These are phyloP conservation scores for Botrytis cinerea DNA, from an alignment of 2,329 filamentous ascomycete species.

Conservation along the genomic window DNA sequence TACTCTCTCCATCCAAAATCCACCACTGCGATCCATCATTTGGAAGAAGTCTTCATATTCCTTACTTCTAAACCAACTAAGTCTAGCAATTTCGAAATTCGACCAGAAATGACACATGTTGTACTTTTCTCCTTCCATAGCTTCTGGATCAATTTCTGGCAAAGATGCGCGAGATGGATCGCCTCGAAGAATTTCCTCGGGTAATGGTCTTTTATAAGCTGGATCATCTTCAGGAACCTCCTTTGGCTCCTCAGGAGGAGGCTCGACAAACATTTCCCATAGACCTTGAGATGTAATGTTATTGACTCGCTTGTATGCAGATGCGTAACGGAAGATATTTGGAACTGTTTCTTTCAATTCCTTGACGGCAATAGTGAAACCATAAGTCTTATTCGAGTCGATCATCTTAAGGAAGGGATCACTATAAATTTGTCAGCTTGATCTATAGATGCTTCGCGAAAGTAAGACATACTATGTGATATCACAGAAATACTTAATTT, in stretches of 20 bases:
- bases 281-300: constrained; percentile 88
- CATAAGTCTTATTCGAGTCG: constrained; percentile 93
- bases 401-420: constrained; percentile 97
- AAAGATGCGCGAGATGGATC: constrained; percentile 70
- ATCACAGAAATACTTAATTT: constrained; percentile 99
- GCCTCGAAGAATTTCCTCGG: constrained; percentile 77
- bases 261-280: constrained; percentile 98
- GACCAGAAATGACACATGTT: constrained; percentile 99
- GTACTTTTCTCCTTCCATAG: constrained; percentile 97
- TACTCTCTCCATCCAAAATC: constrained; percentile 99
- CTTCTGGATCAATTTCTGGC: constrained; percentile 83
- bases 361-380: constrained; percentile 98
- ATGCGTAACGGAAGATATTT: constrained; percentile 98
- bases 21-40: constrained; percentile 97
- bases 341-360: constrained; percentile 96
- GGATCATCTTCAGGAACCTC: constrained; percentile 58
- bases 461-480: constrained; percentile 80
- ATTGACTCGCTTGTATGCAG: constrained; percentile 91
- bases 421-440: constrained; percentile 47
- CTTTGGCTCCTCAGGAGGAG: constrained; percentile 60
- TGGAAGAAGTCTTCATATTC: constrained; percentile 98
- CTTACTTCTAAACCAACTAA: constrained; percentile 96
- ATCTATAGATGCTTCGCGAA: not conserved
- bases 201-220: constrained; percentile 60
- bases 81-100: constrained; percentile 95